These are phyloP conservation scores for Trametes polyzona DNA, from an alignment of 1,284 basidiomycete genomes.

Conservation along the genomic window DNA sequence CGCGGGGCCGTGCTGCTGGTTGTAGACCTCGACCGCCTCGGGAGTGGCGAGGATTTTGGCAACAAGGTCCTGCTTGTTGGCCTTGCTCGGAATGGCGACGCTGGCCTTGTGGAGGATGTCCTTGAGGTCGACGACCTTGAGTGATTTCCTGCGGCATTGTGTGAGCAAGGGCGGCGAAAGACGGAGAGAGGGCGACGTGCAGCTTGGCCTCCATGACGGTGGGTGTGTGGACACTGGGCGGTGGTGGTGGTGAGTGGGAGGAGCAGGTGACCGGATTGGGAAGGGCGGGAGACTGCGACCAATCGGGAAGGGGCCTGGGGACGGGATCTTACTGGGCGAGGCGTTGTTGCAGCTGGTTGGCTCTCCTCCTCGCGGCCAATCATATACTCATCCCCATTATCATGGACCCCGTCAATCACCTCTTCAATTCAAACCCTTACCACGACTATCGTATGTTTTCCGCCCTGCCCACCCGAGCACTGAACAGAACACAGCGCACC, in stretches of 20 bases:
- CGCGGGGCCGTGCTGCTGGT: conserved; percentile 32
- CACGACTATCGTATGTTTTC: conserved; percentile 45
- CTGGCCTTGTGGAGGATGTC: conserved; percentile 59
- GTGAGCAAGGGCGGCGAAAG: conserved; percentile 10
- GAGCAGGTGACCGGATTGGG: conserved; percentile 25
- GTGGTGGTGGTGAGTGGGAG: conserved; percentile 21
- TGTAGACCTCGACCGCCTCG: conserved; percentile 54
- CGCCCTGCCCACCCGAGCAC: conserved; percentile 1
- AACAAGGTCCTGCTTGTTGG: conserved; percentile 71
- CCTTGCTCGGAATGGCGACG: conserved; percentile 53
- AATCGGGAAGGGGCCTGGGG: conserved; percentile 22
- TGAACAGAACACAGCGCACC: background rate
- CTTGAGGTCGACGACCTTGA: conserved; percentile 75
- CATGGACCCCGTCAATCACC: conserved; percentile 66
- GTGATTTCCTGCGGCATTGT: conserved; percentile 47
- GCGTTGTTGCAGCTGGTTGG: conserved; percentile 28
- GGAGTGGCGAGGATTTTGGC: conserved; percentile 57
- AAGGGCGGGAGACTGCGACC: conserved; percentile 23
- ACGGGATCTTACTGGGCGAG: conserved; percentile 25
- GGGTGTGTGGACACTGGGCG: background rate
- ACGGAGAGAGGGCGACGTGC: conserved; percentile 30
- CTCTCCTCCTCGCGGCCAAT: conserved; percentile 28
- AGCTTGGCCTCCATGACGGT: conserved; percentile 55
- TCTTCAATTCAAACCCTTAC: conserved; percentile 61
- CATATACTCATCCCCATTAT: conserved; percentile 43